Conservation (phyloP, 2,329 filamentous ascomycete species). For the Trichoderma afroharzianum region DNA sequence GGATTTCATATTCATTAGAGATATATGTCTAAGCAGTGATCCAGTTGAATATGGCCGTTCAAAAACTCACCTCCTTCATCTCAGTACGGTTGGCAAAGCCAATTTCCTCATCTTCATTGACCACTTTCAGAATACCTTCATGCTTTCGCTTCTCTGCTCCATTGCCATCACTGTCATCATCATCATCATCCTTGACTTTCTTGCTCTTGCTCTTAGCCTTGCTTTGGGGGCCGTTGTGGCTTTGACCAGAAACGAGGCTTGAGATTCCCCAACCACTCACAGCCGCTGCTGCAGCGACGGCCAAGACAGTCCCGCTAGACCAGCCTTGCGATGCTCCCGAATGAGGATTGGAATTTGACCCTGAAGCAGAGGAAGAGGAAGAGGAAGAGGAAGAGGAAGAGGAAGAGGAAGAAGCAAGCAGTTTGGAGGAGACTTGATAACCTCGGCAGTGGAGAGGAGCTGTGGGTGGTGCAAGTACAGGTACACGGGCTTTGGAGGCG, state of each 20-base stretch:
- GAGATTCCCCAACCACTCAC: slow-evolving; percentile 41
- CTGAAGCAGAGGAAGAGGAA: background rate
- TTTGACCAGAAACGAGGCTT: slow-evolving; percentile 23
- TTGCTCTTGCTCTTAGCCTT: background rate
- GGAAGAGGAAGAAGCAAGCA: background rate
- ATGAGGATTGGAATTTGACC: background rate
- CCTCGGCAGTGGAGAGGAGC: background rate
- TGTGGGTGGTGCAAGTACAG: background rate
- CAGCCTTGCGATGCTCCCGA: slow-evolving; percentile 20
- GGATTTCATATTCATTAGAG: background rate
- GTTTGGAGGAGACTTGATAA: background rate
- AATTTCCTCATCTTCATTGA: slow-evolving; percentile 23
- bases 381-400: background rate
- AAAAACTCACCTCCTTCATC: slow-evolving; percentile 37
- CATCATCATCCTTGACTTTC: background rate
- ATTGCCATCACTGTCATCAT: background rate
- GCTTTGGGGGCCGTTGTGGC: background rate
- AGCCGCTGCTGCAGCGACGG: slow-evolving; percentile 38
- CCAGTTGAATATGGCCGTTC: background rate
- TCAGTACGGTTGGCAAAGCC: slow-evolving; percentile 41
- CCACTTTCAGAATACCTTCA: slow-evolving; percentile 9
- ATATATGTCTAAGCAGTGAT: slow-evolving; percentile 15
- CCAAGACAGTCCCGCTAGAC: slow-evolving; percentile 34
- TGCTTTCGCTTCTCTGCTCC: background rate
- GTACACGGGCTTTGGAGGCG: background rate